phyloP scores from a whole-genome alignment of 1,139 yeast species.

The Taphrina betulina region DNA sequence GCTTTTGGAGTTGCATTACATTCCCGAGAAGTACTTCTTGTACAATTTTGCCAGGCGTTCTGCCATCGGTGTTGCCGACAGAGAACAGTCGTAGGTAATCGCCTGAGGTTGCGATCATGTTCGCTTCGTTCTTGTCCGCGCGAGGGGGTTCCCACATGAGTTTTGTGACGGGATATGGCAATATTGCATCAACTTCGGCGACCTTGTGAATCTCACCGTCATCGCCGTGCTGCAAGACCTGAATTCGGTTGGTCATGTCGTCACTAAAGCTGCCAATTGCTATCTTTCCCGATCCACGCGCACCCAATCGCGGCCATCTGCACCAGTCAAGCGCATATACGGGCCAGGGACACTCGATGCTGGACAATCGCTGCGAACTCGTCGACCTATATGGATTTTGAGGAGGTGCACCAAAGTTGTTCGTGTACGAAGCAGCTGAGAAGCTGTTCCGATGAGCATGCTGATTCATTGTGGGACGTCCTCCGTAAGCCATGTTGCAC shows the following conservation, averaged over 20 bases:
- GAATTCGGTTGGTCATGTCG: slow-evolving; percentile 27
- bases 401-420: slow-evolving; percentile 16
- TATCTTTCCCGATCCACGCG: slow-evolving; percentile 18
- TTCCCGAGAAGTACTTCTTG: slow-evolving; percentile 30
- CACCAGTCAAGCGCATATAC: slow-evolving; percentile 29
- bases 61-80: neutral
- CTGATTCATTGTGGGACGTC: slow-evolving; percentile 6
- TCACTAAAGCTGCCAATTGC: slow-evolving; percentile 31
- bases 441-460: slow-evolving; percentile 30
- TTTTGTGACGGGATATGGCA: slow-evolving; percentile 33
- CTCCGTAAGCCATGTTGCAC: slow-evolving; percentile 3
- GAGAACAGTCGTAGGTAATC: slow-evolving; percentile 30
- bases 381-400: slow-evolving; percentile 3
- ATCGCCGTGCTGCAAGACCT: slow-evolving; percentile 17
- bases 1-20: slow-evolving; percentile 5
- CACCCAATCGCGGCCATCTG: slow-evolving; percentile 10
- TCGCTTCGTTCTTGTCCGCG: slow-evolving; percentile 8
- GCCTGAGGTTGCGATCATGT: slow-evolving; percentile 30
- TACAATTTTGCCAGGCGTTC: slow-evolving; percentile 6
- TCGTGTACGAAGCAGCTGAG: slow-evolving; percentile 23
- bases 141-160: slow-evolving; percentile 33
- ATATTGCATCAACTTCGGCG: slow-evolving; percentile 23
- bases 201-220: slow-evolving; percentile 22
- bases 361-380: neutral
- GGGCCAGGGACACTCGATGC: slow-evolving; percentile 31